phyloP scores from a whole-genome alignment of 2,329 filamentous ascomycete genomes.

The Bimuria novae-zelandiae region DNA sequence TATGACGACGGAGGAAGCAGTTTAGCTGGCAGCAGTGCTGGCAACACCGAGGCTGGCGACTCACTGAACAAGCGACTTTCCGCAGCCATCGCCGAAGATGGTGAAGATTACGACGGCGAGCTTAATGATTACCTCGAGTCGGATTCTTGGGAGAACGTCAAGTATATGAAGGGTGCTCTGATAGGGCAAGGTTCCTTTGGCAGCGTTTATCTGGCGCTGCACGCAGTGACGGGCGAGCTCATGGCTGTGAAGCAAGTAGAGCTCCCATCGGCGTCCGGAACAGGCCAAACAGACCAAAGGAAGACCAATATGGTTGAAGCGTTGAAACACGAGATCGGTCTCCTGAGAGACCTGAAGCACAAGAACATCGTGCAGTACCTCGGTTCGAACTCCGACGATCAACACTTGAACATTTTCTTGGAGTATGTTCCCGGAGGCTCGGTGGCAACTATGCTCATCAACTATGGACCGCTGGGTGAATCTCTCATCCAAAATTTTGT shows the following conservation, averaged over 20 bases:
- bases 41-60: constrained; percentile 62
- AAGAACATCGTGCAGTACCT: constrained; percentile 98
- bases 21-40: constrained; percentile 68
- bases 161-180: constrained; percentile 98
- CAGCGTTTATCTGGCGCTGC: constrained; percentile 90
- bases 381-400: constrained; percentile 87
- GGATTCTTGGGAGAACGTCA: constrained; percentile 94
- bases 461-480: constrained; percentile 93
- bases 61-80: constrained; percentile 83
- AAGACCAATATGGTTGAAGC: constrained; percentile 99
- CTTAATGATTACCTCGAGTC: constrained; percentile 87
- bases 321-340: constrained; percentile 92
- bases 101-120: constrained; percentile 88
- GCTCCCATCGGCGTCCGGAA: constrained; percentile 77
- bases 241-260: constrained; percentile 99
- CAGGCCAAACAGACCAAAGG: constrained; percentile 74
- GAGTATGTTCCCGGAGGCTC: constrained; percentile 98
- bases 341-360: constrained; percentile 91
- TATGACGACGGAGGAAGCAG: constrained; percentile 81
- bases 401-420: constrained; percentile 98
- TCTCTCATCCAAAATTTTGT: constrained; percentile 96
- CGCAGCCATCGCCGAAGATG: constrained; percentile 84
- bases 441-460: constrained; percentile 97
- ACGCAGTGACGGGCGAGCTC: constrained; percentile 94
- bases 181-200: constrained; percentile 98